Evolutionary conservation across 139 green algal genomes (phyloP).

Genomic region (Micractinium sp.): DNA sequence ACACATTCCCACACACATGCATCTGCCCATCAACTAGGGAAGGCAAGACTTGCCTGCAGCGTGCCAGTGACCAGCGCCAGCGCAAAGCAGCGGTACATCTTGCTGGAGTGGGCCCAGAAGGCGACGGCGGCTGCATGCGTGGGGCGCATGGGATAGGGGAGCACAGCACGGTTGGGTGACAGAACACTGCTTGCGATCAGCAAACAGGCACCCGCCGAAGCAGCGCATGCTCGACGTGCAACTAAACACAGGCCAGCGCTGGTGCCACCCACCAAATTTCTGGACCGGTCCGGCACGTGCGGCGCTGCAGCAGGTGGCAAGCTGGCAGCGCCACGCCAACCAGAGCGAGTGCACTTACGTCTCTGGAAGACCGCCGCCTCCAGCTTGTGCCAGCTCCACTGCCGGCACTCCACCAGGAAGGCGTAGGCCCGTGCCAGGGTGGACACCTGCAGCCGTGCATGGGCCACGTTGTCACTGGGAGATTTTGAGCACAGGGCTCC

Average conservation of each 20-base stretch:
- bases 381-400: background rate
- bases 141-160: too few relatives aligned
- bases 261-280: too few relatives aligned
- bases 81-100: background rate
- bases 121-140: background rate
- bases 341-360: too few relatives aligned
- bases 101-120: slow-evolving; percentile 10
- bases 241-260: too few relatives aligned
- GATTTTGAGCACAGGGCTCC: too few relatives aligned
- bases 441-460: background rate
- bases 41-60: background rate
- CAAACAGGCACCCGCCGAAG: too few relatives aligned
- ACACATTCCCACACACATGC: too few relatives aligned
- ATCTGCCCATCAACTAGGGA: too few relatives aligned
- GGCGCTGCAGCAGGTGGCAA: background rate
- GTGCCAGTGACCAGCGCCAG: background rate
- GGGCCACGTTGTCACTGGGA: background rate
- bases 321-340: too few relatives aligned
- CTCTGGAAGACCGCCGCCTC: background rate
- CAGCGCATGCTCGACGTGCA: too few relatives aligned
- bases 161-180: background rate
- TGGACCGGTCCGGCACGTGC: background rate
- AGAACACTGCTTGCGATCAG: background rate
- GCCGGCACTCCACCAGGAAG: background rate
- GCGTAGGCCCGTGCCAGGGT: background rate